A percentile compares a stretch with the other conserved stretches of the same genome.
Conservation (phyloP, 2,329 filamentous ascomycete species). For the Metarhizium humberi region DNA sequence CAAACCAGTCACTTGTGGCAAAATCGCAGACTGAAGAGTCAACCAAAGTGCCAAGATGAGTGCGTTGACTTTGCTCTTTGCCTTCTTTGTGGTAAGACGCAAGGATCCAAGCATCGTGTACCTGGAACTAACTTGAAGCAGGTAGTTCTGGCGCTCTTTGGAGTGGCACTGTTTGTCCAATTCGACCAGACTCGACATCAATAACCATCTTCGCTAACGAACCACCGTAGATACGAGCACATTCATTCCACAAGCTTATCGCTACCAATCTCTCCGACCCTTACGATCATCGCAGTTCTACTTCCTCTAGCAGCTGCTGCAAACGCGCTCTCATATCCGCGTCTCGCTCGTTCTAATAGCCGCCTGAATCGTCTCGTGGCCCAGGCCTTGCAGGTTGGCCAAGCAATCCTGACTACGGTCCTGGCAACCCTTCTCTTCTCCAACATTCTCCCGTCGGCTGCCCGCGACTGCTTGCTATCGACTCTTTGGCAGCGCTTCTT, state of each 20-base stretch:
- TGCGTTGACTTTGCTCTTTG: no score
- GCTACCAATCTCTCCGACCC: conserved; percentile 2
- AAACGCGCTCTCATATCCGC: neutral
- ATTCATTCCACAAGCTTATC: conserved; percentile 1
- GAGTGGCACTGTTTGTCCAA: neutral
- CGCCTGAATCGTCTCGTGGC: neutral
- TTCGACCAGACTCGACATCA: neutral
- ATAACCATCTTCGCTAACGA: neutral
- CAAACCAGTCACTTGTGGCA: no score
- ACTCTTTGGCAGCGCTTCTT: conserved; percentile 14
- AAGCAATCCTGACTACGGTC: conserved; percentile 7
- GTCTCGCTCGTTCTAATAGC: neutral
- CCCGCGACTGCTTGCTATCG: conserved; percentile 9
- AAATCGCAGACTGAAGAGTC: no score
- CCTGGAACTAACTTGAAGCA: neutral
- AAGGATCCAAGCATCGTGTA: no score
- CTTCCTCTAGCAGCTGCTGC: conserved; percentile 1
- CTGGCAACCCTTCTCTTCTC: conserved; percentile 12
- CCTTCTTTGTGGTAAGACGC: no score
- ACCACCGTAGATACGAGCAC: conserved; percentile 1
- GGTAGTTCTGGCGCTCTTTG: neutral
- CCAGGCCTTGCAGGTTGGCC: conserved; percentile 3
- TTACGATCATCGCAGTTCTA: conserved; percentile 1
- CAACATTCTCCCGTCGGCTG: conserved; percentile 6
- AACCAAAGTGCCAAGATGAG: no score